Percentiles rank a stretch among this genome's conserved stretches.
Evolutionary conservation across 495 filamentous ascomycete species (phyloP).

Genomic region (Mycothermus thermophilus): DNA sequence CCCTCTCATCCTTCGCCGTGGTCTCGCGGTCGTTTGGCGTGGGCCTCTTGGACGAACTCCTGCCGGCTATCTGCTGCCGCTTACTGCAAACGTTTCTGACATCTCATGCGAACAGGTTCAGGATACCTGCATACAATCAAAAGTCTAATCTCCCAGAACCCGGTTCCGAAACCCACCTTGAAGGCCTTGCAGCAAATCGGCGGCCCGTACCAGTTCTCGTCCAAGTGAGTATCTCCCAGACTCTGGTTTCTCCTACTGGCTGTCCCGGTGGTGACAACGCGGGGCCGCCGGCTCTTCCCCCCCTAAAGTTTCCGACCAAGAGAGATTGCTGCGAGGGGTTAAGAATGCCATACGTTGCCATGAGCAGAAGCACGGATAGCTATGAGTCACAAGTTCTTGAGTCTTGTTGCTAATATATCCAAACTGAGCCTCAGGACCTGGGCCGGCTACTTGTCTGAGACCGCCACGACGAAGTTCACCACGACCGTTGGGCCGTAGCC

Average conservation of each 20-base stretch:
- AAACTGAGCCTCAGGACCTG: no score
- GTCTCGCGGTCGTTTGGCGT: not conserved
- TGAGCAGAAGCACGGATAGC: no score
- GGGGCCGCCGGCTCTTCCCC: not conserved
- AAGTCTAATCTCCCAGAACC: conserved; percentile 12
- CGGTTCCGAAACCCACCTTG: conserved; percentile 11
- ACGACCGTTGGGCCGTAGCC: no score
- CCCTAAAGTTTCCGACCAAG: not conserved
- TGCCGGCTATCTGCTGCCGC: conserved; percentile 26
- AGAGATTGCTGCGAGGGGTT: no score
- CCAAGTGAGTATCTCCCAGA: conserved; percentile 10
- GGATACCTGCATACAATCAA: conserved; percentile 36
- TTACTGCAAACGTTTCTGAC: conserved; percentile 28
- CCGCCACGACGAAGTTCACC: no score
- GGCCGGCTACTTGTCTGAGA: no score
- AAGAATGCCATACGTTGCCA: no score
- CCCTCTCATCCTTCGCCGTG: not conserved
- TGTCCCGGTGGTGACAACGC: not conserved
- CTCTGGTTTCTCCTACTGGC: not conserved
- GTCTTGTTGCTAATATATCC: no score
- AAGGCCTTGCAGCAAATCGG: conserved; percentile 4
- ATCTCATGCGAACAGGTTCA: conserved; percentile 35
- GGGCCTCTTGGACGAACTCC: conserved; percentile 18
- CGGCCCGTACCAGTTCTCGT: conserved; percentile 6
- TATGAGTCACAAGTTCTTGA: no score